Percentiles rank a stretch among this genome's conserved stretches.
These are phyloP conservation scores for Hortiboletus rubellus DNA, from an alignment of 1,284 basidiomycete genomes.

Conservation along the genomic window DNA sequence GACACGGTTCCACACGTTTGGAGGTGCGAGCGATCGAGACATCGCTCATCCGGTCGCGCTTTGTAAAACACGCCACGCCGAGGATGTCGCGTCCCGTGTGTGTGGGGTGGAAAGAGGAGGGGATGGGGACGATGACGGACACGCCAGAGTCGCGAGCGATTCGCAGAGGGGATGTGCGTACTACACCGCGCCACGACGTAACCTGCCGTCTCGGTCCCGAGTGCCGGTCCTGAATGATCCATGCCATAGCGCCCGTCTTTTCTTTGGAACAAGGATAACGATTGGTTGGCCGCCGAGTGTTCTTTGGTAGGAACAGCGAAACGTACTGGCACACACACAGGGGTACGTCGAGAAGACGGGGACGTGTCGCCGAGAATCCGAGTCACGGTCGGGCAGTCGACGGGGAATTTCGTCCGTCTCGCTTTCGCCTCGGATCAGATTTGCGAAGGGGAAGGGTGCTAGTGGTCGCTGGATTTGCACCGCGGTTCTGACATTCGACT, in stretches of 20 bases:
- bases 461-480: constrained; percentile 19
- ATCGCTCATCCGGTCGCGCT: background rate
- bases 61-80: background rate
- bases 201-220: background rate
- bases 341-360: background rate
- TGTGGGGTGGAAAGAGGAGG: background rate
- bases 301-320: too few relatives aligned
- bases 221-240: background rate
- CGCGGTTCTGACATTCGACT: constrained; percentile 3
- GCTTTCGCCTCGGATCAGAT: constrained; percentile 26
- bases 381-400: background rate
- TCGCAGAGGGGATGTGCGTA: constrained; percentile 4
- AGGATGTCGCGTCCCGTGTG: background rate
- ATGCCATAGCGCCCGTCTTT: background rate
- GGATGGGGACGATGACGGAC: background rate
- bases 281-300: background rate
- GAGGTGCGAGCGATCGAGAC: constrained; percentile 4
- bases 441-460: constrained; percentile 7
- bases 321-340: background rate
- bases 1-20: background rate
- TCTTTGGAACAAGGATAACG: background rate
- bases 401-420: background rate
- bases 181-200: background rate
- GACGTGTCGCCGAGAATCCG: constrained; percentile 12
- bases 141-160: constrained; percentile 19